phyloP scores from a whole-genome alignment of 1,284 basidiomycete species.

The Polyporus tsugae region DNA sequence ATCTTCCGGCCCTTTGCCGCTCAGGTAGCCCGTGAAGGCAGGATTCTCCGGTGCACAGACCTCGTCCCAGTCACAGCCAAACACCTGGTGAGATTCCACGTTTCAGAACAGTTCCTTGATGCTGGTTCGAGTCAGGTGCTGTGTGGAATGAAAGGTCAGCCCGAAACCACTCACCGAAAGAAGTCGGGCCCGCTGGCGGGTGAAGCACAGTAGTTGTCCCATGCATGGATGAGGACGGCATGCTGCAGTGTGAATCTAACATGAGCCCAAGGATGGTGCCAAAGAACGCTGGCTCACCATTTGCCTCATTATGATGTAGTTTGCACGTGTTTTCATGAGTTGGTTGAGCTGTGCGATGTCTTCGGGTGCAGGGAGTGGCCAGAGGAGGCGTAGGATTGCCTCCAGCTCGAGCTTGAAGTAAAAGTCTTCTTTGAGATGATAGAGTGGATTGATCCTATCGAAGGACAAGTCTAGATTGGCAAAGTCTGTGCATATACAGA shows the following conservation, averaged over 20 bases:
- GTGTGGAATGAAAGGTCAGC: not conserved
- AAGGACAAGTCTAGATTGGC: not conserved
- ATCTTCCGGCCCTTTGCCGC: too few relatives aligned
- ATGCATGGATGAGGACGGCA: not conserved
- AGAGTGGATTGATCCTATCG: not conserved
- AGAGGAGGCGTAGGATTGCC: not conserved
- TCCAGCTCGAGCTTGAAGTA: not conserved
- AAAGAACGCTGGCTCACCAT: not conserved
- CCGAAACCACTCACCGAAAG: not conserved
- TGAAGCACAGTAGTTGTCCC: not conserved
- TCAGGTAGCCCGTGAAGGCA: too few relatives aligned
- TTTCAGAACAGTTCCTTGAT: not conserved
- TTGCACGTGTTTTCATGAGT: not conserved
- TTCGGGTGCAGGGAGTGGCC: not conserved
- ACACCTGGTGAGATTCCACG: not conserved
- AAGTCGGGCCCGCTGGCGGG: not conserved
- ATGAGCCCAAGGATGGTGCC: not conserved
- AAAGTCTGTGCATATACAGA: not conserved
- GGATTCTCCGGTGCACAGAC: too few relatives aligned
- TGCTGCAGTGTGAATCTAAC: not conserved
- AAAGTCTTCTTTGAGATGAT: not conserved
- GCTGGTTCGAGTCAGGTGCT: not conserved
- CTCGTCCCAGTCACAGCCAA: not conserved
- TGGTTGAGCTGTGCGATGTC: not conserved
- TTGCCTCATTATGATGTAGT: not conserved